Evolutionary conservation across 371 early-diverging fungal species (phyloP).

Genomic region (Mucor circinelloides): DNA sequence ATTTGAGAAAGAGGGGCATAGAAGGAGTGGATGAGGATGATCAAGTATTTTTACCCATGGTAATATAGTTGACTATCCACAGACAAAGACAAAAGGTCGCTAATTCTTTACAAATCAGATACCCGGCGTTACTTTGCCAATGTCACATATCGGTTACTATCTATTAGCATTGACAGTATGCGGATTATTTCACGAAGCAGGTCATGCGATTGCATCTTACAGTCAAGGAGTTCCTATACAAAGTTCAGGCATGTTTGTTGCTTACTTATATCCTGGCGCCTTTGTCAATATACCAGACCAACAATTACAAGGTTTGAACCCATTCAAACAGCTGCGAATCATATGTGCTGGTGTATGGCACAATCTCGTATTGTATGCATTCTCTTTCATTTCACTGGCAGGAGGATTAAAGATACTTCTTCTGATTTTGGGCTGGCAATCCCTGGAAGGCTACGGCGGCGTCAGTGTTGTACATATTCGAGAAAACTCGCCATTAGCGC

Average conservation of each 20-base stretch:
- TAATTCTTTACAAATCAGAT: conserved; percentile 51
- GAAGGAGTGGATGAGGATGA: conserved; percentile 37
- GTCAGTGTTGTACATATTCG: conserved; percentile 66
- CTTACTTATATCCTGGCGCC: conserved; percentile 82
- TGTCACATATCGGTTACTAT: conserved; percentile 75
- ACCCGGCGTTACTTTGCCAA: conserved; percentile 81
- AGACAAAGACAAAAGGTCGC: neutral
- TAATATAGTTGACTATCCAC: conserved; percentile 14
- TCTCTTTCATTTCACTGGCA: conserved; percentile 49
- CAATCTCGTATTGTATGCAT: conserved; percentile 62
- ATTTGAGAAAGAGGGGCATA: conserved; percentile 7
- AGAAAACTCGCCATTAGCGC: conserved; percentile 52
- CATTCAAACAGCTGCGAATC: conserved; percentile 64
- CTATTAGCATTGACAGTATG: conserved; percentile 65
- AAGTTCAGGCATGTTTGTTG: conserved; percentile 72
- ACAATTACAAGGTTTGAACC: conserved; percentile 45
- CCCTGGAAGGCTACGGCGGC: conserved; percentile 54
- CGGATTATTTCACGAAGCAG: conserved; percentile 78
- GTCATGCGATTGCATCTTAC: conserved; percentile 78
- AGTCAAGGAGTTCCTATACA: conserved; percentile 68
- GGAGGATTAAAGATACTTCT: conserved; percentile 52
- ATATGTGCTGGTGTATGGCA: conserved; percentile 89
- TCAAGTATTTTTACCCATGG: conserved; percentile 66
- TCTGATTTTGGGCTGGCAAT: conserved; percentile 54
- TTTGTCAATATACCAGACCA: conserved; percentile 77